A percentile compares a stretch with the other conserved stretches of the same genome.
These are phyloP conservation scores for Diversispora eburnea DNA, from an alignment of 192 early-diverging fungal genomes.

Conservation along the genomic window DNA sequence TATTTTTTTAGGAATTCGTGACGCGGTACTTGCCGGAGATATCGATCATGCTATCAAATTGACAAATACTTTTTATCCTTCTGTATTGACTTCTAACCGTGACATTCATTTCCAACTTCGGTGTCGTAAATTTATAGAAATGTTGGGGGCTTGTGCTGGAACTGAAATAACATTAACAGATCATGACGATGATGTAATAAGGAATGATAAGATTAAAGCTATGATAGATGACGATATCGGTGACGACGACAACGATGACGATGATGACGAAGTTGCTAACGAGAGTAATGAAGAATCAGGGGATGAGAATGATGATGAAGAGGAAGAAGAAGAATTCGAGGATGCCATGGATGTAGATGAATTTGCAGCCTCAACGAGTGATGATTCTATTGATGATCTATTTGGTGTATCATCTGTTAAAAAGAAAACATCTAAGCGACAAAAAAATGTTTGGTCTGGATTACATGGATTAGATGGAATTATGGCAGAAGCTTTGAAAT, in stretches of 20 bases:
- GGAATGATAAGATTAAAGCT: conserved; percentile 34
- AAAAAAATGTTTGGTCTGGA: conserved; percentile 4
- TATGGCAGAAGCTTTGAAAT: conserved; percentile 43
- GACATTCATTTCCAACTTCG: conserved; percentile 72
- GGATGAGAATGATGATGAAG: conserved; percentile 23
- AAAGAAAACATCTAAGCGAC: conserved; percentile 23
- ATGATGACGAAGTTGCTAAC: conserved; percentile 5
- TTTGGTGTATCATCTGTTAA: background rate
- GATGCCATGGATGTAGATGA: conserved; percentile 41
- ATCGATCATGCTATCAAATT: conserved; percentile 72
- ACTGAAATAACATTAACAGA: conserved; percentile 4
- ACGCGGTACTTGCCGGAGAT: conserved; percentile 63
- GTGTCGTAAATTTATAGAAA: conserved; percentile 86
- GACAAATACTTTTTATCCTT: conserved; percentile 65
- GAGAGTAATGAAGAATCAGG: conserved; percentile 2
- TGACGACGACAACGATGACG: conserved; percentile 22
- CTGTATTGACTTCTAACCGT: conserved; percentile 56
- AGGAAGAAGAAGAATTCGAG: conserved; percentile 34
- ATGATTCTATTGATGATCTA: background rate
- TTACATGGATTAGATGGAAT: conserved; percentile 30
- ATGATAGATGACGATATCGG: conserved; percentile 30
- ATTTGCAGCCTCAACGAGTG: background rate
- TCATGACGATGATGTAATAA: conserved; percentile 37
- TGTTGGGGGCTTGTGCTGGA: conserved; percentile 47
- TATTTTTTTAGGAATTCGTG: conserved; percentile 39